phyloP scores from a whole-genome alignment of 2,329 filamentous ascomycete genomes.

The Fonsecaea pugnacius region DNA sequence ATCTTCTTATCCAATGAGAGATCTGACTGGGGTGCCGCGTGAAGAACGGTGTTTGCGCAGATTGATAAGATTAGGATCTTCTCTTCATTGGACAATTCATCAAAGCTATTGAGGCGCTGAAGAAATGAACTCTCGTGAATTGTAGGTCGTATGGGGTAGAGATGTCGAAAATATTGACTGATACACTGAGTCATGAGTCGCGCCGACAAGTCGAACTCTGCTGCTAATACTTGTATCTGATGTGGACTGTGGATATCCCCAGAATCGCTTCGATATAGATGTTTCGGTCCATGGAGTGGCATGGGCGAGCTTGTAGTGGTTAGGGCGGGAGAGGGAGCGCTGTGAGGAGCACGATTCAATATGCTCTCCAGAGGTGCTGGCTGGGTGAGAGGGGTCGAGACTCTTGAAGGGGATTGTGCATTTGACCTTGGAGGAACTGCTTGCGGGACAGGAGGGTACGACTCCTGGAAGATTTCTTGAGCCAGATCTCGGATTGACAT shows the following conservation, averaged over 20 bases:
- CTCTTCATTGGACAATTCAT: slow-evolving; percentile 34
- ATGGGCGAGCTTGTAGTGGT: slow-evolving; percentile 33
- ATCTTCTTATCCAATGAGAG: slow-evolving; percentile 34
- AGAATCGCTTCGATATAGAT: slow-evolving; percentile 36
- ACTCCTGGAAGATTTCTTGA: slow-evolving; percentile 37
- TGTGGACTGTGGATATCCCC: slow-evolving; percentile 28
- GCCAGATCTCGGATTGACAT: slow-evolving; percentile 37
- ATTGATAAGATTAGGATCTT: slow-evolving; percentile 36
- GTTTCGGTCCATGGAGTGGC: slow-evolving; percentile 33
- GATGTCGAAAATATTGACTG: slow-evolving; percentile 36
- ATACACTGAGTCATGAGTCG: slow-evolving; percentile 38
- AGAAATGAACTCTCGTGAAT: slow-evolving; percentile 35
- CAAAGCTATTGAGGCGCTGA: slow-evolving; percentile 28
- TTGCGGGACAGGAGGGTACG: slow-evolving; percentile 4
- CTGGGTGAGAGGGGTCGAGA: slow-evolving; percentile 28
- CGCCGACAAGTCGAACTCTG: slow-evolving; percentile 36
- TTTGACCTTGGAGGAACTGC: slow-evolving; percentile 16
- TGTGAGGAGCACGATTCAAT: slow-evolving; percentile 15
- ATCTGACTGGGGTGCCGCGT: slow-evolving; percentile 36
- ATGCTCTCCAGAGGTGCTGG: slow-evolving; percentile 33
- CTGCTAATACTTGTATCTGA: slow-evolving; percentile 31
- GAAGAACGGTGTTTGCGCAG: slow-evolving; percentile 36
- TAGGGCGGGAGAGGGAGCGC: slow-evolving; percentile 27
- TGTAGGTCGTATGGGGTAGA: slow-evolving; percentile 37
- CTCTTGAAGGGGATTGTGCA: slow-evolving; percentile 24